phyloP scores from a whole-genome alignment of 1,139 yeast species.

The Suhomyces bokatorum region DNA sequence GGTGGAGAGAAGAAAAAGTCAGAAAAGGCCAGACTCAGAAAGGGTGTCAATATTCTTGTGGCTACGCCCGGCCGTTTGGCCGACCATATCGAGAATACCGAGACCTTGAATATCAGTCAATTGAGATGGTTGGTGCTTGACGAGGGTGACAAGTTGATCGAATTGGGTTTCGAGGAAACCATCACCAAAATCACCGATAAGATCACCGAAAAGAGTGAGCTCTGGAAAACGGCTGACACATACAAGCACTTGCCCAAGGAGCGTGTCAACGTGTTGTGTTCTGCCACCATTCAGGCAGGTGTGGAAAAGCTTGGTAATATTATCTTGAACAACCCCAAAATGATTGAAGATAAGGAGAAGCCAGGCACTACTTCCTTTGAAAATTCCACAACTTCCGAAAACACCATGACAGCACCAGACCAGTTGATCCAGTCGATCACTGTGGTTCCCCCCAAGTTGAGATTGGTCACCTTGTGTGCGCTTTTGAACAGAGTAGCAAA shows the following conservation, averaged over 20 bases:
- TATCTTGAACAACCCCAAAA: conserved; percentile 68
- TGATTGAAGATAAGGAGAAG: conserved; percentile 42
- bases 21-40: conserved; percentile 86
- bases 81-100: conserved; percentile 89
- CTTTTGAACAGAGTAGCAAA: conserved; percentile 49
- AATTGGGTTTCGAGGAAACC: conserved; percentile 93
- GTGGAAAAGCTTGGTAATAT: conserved; percentile 81
- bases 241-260: conserved; percentile 64
- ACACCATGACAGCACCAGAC: conserved; percentile 68
- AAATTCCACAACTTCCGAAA: conserved; percentile 30
- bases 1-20: conserved; percentile 95
- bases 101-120: conserved; percentile 64
- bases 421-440: conserved; percentile 78
- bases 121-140: conserved; percentile 84
- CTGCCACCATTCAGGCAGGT: conserved; percentile 86
- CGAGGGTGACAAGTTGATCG: conserved; percentile 95
- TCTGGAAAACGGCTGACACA: conserved; percentile 37
- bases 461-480: conserved; percentile 80
- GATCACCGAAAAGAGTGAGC: conserved; percentile 47
- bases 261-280: conserved; percentile 81
- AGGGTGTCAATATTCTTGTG: conserved; percentile 84
- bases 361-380: conserved; percentile 43
- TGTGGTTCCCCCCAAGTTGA: conserved; percentile 86
- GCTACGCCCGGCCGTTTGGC: conserved; percentile 92
- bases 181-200: conserved; percentile 69